Conservation (phyloP, 176 grass and related monocot genomes). For the Triticum timopheevii region DNA sequence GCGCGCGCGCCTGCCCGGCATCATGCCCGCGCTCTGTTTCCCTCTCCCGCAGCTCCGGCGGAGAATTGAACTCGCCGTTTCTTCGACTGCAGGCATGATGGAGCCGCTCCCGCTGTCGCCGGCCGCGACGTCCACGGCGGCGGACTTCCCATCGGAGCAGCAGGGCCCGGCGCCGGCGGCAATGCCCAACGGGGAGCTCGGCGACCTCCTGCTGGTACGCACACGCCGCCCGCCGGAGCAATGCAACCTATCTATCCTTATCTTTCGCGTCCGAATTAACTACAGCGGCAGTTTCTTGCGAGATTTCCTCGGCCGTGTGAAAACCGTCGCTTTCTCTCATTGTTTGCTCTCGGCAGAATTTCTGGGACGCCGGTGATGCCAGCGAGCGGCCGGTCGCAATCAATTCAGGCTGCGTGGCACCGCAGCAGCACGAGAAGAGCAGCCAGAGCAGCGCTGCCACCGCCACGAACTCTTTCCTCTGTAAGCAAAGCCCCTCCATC, state of each 20-base stretch:
- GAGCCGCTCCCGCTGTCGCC: slow-evolving; percentile 25
- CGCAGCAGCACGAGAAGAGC: slow-evolving; percentile 30
- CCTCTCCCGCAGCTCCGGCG: neutral
- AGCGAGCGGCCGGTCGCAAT: slow-evolving; percentile 25
- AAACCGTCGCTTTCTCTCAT: neutral
- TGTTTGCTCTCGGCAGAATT: slow-evolving; percentile 38
- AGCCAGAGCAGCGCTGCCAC: slow-evolving; percentile 1
- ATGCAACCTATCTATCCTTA: neutral
- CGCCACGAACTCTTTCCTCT: slow-evolving; percentile 13
- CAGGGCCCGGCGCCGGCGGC: neutral
- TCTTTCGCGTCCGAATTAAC: neutral
- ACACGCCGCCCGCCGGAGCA: too few species aligned
- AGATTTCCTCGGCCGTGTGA: neutral
- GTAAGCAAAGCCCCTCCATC: neutral
- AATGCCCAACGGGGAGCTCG: slow-evolving; percentile 42
- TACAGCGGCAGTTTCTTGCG: neutral
- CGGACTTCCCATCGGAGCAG: neutral
- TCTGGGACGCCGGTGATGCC: slow-evolving; percentile 50
- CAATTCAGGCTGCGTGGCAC: slow-evolving; percentile 37
- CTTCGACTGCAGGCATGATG: slow-evolving; percentile 19
- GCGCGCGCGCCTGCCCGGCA: neutral
- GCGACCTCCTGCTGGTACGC: slow-evolving; percentile 60
- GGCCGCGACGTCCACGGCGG: neutral
- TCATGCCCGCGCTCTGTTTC: neutral
- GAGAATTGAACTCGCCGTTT: neutral